phyloP scores from a whole-genome alignment of 2,329 filamentous ascomycete species.

The Aspergillus ustus region DNA sequence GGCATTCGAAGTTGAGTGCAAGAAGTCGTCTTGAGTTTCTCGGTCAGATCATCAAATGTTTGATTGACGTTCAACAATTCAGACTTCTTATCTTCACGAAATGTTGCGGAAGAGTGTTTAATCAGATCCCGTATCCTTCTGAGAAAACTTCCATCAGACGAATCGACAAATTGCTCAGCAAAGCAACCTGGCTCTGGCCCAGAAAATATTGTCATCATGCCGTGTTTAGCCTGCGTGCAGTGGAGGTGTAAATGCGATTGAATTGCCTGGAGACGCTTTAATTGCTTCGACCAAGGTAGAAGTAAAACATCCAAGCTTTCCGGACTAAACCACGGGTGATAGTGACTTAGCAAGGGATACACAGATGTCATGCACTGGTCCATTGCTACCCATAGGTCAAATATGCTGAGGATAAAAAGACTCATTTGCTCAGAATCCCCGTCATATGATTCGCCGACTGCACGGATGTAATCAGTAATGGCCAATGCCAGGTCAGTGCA shows the following conservation, averaged over 20 bases:
- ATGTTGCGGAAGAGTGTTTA: conserved; percentile 33
- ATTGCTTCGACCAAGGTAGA: conserved; percentile 51
- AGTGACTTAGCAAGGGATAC: conserved; percentile 57
- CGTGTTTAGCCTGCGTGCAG: conserved; percentile 23
- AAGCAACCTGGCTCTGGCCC: conserved; percentile 50
- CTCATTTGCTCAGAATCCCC: conserved; percentile 57
- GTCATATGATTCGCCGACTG: conserved; percentile 45
- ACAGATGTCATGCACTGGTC: conserved; percentile 52
- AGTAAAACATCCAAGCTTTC: conserved; percentile 61
- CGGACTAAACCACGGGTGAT: conserved; percentile 56
- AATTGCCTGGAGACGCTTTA: conserved; percentile 56
- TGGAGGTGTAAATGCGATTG: conserved; percentile 56
- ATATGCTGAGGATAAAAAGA: conserved; percentile 56
- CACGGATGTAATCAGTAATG: conserved; percentile 35
- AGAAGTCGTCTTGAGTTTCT: conserved; percentile 41
- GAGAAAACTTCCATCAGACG: conserved; percentile 28
- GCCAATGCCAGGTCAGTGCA: conserved; percentile 27
- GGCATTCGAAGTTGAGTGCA: conserved; percentile 38
- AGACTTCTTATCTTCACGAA: conserved; percentile 40
- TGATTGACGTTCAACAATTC: conserved; percentile 44
- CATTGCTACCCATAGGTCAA: conserved; percentile 63
- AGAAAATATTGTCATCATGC: conserved; percentile 54
- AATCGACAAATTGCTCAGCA: conserved; percentile 52
- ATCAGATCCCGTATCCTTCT: conserved; percentile 41
- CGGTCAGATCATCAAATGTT: conserved; percentile 37